Evolutionary conservation across 305 asterid genomes (phyloP).

Genomic region (Stenogyne calaminthoides): DNA sequence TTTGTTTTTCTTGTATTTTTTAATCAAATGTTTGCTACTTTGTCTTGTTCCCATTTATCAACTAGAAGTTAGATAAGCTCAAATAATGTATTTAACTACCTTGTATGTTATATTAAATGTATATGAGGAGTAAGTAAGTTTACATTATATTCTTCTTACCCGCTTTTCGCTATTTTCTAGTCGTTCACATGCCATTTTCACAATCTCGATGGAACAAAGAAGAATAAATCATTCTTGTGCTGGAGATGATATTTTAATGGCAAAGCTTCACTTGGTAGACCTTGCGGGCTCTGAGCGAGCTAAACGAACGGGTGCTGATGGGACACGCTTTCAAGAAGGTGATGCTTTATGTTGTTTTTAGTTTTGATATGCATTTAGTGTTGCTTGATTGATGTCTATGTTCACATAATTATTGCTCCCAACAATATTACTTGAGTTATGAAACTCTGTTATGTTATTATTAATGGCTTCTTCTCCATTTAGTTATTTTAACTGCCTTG

Average conservation of each 20-base stretch:
- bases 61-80: neutral
- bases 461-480: neutral
- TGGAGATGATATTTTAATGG: slow-evolving; percentile 73
- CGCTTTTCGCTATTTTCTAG: slow-evolving; percentile 38
- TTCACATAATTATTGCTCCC: neutral
- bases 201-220: slow-evolving; percentile 90
- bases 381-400: slow-evolving; percentile 15
- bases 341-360: slow-evolving; percentile 28
- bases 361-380: neutral
- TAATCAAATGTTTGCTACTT: neutral
- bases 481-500: neutral
- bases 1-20: neutral
- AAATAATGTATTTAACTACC: neutral
- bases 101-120: neutral
- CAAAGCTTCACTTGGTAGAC: slow-evolving; percentile 95
- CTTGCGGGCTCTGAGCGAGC: slow-evolving; percentile 99
- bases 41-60: neutral
- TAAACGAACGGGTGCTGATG: slow-evolving; percentile 98
- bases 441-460: slow-evolving; percentile 9
- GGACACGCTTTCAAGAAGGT: slow-evolving; percentile 91
- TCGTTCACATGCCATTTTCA: slow-evolving; percentile 98
- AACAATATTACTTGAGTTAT: slow-evolving; percentile 8
- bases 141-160: slow-evolving; percentile 21
- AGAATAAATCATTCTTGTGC: slow-evolving; percentile 44
- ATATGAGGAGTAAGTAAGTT: neutral